Percentiles rank a stretch among this genome's conserved stretches.
These are phyloP conservation scores for Austroboletus niveus DNA, from an alignment of 1,284 basidiomycete genomes.

Conservation along the genomic window DNA sequence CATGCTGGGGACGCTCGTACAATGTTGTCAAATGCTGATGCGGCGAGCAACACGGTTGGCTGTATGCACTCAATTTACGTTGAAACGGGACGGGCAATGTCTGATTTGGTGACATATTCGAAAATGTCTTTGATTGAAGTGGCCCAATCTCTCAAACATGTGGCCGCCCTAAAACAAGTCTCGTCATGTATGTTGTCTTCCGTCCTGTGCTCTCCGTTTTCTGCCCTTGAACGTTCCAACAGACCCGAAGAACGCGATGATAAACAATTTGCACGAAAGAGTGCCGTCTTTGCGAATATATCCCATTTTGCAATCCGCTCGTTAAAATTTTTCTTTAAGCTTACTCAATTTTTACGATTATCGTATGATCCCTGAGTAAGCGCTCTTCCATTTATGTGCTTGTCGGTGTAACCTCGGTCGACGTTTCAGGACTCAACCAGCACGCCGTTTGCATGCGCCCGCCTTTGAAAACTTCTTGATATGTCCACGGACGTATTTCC, in stretches of 20 bases:
- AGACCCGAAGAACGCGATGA: slow-evolving; percentile 8
- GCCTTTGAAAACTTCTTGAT: slow-evolving; percentile 11
- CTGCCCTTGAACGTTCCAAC: slow-evolving; percentile 27
- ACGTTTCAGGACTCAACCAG: slow-evolving; percentile 17
- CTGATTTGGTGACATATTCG: slow-evolving; percentile 7
- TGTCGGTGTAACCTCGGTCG: slow-evolving; percentile 13
- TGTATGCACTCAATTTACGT: slow-evolving; percentile 22
- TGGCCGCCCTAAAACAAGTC: slow-evolving; percentile 26
- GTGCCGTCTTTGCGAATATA: not conserved
- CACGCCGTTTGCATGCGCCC: slow-evolving; percentile 31
- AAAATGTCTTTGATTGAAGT: slow-evolving; percentile 2
- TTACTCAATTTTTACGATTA: slow-evolving; percentile 11
- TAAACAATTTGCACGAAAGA: not conserved
- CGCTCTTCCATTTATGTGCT: slow-evolving; percentile 10
- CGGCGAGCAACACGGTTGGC: slow-evolving; percentile 2
- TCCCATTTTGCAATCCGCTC: slow-evolving; percentile 2
- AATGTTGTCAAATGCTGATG: slow-evolving; percentile 1
- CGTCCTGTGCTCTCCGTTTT: slow-evolving; percentile 3
- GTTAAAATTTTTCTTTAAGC: not conserved
- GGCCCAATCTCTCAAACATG: slow-evolving; percentile 16
- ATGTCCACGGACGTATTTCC: slow-evolving; percentile 12
- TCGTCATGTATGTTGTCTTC: slow-evolving; percentile 1
- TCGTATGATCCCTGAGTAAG: not conserved
- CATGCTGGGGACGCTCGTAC: not conserved
- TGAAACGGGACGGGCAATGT: slow-evolving; percentile 3